These are phyloP conservation scores for Aquanectria penicillioides DNA, from an alignment of 2,329 filamentous ascomycete genomes.

Conservation along the genomic window DNA sequence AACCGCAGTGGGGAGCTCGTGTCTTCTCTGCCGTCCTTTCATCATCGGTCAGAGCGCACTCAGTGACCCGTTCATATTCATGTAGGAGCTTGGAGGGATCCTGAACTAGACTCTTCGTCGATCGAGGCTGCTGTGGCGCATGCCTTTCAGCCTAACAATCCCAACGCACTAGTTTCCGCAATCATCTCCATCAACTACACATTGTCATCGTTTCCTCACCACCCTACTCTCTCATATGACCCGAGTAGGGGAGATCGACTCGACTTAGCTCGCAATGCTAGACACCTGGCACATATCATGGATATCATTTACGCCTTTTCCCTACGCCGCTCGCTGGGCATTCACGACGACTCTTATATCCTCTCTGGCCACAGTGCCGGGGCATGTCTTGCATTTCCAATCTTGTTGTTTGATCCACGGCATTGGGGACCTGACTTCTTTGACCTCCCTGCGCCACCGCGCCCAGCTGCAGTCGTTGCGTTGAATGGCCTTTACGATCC, in stretches of 20 bases:
- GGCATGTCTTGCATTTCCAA: neutral
- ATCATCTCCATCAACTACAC: neutral
- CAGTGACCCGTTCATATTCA: constrained; percentile 6
- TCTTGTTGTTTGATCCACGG: neutral
- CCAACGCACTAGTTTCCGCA: neutral
- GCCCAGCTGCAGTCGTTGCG: neutral
- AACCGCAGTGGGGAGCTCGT: neutral
- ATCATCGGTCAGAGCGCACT: neutral
- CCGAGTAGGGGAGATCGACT: neutral
- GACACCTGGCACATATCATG: neutral
- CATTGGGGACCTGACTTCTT: neutral
- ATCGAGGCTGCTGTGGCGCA: neutral
- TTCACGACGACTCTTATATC: neutral
- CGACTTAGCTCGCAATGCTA: neutral
- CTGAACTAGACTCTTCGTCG: neutral
- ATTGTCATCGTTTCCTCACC: neutral
- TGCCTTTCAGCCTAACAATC: neutral
- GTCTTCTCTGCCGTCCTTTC: neutral
- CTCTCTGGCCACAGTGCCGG: neutral
- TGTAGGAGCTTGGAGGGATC: neutral
- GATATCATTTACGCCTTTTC: neutral
- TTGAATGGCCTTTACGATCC: neutral
- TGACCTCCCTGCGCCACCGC: neutral
- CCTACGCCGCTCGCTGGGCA: neutral
- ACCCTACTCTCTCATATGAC: neutral